Evolutionary conservation across 257 asterid species (phyloP).

Genomic region (Solanum habrochaites): DNA sequence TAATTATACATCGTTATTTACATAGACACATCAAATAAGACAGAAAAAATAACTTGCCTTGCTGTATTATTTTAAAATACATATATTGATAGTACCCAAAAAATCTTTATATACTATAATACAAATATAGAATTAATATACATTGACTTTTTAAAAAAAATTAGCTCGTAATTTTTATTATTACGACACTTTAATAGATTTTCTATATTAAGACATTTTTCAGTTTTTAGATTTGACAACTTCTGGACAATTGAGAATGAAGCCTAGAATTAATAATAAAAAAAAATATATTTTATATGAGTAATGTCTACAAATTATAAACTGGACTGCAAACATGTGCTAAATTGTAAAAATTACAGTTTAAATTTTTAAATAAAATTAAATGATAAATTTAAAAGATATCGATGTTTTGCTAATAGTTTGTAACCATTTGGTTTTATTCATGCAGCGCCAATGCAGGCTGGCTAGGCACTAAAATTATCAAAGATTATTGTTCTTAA

Average conservation of each 20-base stretch:
- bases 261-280: too few relatives aligned
- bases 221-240: rapidly evolving
- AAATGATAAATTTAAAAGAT: background rate
- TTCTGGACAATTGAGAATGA: background rate
- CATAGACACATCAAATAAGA: too few relatives aligned
- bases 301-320: background rate
- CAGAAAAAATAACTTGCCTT: too few relatives aligned
- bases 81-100: background rate
- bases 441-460: background rate
- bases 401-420: background rate
- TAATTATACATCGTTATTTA: too few relatives aligned
- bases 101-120: background rate
- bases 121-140: background rate
- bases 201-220: background rate
- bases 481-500: background rate
- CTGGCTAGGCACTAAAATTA: background rate
- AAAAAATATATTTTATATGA: background rate
- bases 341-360: background rate
- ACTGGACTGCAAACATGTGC: background rate
- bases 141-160: too few relatives aligned
- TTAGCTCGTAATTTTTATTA: too few relatives aligned
- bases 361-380: background rate
- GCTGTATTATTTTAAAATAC: too few relatives aligned
- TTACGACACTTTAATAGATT: background rate
- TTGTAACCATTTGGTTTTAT: too few relatives aligned